Percentiles rank a stretch among this genome's conserved stretches.
phyloP scores from a whole-genome alignment of 257 asterid species.

The Jacaranda copaia region DNA sequence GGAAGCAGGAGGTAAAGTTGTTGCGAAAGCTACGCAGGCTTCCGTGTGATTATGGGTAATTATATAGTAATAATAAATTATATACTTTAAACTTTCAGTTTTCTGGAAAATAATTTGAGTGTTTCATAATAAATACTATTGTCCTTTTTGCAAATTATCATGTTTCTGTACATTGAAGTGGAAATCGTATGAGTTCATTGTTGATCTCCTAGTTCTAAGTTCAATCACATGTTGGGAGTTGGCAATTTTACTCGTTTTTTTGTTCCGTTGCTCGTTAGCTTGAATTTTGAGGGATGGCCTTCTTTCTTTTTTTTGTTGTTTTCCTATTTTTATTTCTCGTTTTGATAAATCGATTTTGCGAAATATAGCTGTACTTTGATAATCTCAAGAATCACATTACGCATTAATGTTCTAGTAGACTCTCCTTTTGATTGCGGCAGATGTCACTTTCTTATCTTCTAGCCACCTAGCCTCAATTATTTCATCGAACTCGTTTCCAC shows the following conservation, averaged over 20 bases:
- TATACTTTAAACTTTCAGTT: background rate
- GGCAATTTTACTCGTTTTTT: background rate
- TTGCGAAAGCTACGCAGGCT: slow-evolving; percentile 55
- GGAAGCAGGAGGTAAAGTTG: slow-evolving; percentile 47
- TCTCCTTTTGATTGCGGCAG: background rate
- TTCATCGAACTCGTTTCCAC: background rate
- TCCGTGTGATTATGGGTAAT: slow-evolving; percentile 47
- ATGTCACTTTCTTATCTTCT: slow-evolving; percentile 5
- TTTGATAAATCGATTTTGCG: background rate
- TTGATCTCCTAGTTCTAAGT: background rate
- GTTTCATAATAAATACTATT: background rate
- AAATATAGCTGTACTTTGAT: background rate
- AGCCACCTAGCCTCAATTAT: slow-evolving; percentile 1
- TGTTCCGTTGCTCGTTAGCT: too few relatives aligned
- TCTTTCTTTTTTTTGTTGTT: too few relatives aligned
- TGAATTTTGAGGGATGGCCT: too few relatives aligned
- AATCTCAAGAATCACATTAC: background rate
- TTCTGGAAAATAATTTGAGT: slow-evolving; percentile 29
- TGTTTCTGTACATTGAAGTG: slow-evolving; percentile 35
- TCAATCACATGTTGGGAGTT: background rate
- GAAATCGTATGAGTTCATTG: background rate
- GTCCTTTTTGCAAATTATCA: background rate
- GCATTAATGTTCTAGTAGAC: background rate
- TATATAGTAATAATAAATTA: background rate
- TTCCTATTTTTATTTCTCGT: background rate